Evolutionary conservation across 2,329 filamentous ascomycete genomes (phyloP).

Genomic region (Botrytis galanthina): DNA sequence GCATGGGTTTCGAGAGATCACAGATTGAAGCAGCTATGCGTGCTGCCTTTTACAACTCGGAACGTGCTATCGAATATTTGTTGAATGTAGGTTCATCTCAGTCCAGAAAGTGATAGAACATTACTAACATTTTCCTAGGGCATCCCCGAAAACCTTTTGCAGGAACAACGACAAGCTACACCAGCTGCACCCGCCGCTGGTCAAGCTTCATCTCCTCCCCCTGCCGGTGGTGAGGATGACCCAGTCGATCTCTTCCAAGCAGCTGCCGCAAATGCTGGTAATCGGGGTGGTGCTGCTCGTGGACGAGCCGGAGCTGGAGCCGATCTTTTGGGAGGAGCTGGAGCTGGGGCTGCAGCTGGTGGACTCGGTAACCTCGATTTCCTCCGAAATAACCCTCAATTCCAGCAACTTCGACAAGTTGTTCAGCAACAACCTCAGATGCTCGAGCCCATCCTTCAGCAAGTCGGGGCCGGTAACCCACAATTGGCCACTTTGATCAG

Average conservation of each 20-base stretch:
- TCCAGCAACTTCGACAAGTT: conserved; percentile 94
- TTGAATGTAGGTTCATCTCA: conserved; percentile 62
- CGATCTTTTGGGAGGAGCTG: conserved; percentile 44
- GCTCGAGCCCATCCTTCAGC: conserved; percentile 96
- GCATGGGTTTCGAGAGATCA: conserved; percentile 88
- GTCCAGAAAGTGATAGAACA: background rate
- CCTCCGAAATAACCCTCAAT: conserved; percentile 91
- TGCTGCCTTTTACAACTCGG: conserved; percentile 94
- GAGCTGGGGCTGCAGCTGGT: conserved; percentile 44
- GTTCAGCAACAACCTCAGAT: conserved; percentile 98
- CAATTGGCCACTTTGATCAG: conserved; percentile 90
- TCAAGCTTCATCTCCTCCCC: conserved; percentile 40
- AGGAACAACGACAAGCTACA: conserved; percentile 59
- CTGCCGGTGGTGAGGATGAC: conserved; percentile 58
- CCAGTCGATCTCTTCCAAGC: conserved; percentile 89
- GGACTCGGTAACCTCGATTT: conserved; percentile 84
- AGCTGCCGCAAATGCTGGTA: conserved; percentile 56
- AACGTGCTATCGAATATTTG: conserved; percentile 95
- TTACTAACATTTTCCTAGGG: conserved; percentile 54
- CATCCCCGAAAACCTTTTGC: conserved; percentile 80
- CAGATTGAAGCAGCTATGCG: conserved; percentile 94
- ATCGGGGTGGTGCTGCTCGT: conserved; percentile 45
- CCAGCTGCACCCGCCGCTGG: conserved; percentile 46
- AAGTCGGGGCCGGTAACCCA: conserved; percentile 92
- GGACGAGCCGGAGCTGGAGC: conserved; percentile 49